Base-by-base conservation (phyloP, 169 alveolate genomes). In the Cryptosporidium canis region DNA sequence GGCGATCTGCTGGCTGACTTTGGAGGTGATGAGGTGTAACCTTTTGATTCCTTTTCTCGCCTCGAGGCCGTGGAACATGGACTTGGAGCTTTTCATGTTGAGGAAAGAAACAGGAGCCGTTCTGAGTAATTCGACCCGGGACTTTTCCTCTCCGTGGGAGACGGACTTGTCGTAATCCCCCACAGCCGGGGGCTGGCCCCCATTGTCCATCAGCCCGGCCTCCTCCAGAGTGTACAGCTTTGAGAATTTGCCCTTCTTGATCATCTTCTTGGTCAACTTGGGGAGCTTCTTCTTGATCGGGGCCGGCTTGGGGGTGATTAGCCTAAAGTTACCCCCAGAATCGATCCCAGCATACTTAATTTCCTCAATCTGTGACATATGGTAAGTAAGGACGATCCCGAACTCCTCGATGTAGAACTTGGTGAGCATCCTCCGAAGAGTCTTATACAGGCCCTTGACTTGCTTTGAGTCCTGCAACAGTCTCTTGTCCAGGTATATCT, bases 331-430 rank as follows among this genome's bases (percentile, higher is more conserved):
- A 8, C 87, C 87, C 18, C 37, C 41, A 6, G 63, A 11, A 45
- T 77, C 87, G 4, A 77, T 39, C 41, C 77, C 87, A 12, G 58
- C n/a, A 5, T 27, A 3, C 45, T 61, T 45, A 9, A 77, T 77
- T 39, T 77, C 65, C 27, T 77, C 87, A 27, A 77, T 48, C 45
- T 77, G 70, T 3, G 87, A 77, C 51, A 77, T 55, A n/a, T 77
- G 55, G 43, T 61, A 39, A 0, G 87, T 31, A 16, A 77, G 63
- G 8, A 77, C 44, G 24, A 77, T 58, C 8, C 87, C 87, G 58
- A 58, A 77, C 37, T 35, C 41, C 1, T 61, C 61, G 11, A 55
- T 63, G 51, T 77, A 77, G 11, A 77, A 77, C 43, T 77, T 63
- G 7, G 24, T 24, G 5, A 77, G 45, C 55, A 58, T 77, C n/a